Base-by-base conservation (phyloP, 2,329 filamentous ascomycete genomes). In the Claviceps cyperi region DNA sequence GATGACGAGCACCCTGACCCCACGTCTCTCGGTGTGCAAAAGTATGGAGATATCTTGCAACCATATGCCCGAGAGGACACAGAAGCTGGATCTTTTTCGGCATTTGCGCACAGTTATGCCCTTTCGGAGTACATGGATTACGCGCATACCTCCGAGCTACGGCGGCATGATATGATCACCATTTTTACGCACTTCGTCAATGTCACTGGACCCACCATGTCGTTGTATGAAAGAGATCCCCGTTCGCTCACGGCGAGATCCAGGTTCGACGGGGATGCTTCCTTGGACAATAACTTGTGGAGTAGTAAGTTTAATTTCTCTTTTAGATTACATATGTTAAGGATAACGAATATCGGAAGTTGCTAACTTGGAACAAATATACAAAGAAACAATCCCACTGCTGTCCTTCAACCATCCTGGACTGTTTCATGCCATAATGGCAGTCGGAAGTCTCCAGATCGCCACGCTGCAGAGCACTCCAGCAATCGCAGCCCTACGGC, bases 121-220 rank as follows among this genome's bases (percentile, higher is more conserved):
- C 70, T 89, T 44, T 74, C 80, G 14, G 80, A 76, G 2, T 89
- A 90, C 57, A 73, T 75, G 40, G 83, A 84, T 5, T 78, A 79
- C 1, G 75, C 79, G 4, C 68, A 74, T 21, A 78, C 78, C 35
- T 83, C 83, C 39, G 90, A 92, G 35, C 69, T 96, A 28, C 86
- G 82, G 57, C 88, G 96, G 55, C 77, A 80, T 2, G 82, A 84
- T 55, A 91, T 87, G 11, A 83, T 87, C 14, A 77, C 83, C 32
- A 81, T 95, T 6, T 97, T 97, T 63, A 84, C 84, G 64, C 89
- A 97, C 65, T 97, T 96, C 63, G 81, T 97, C 45, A 84, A 88
- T 57, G 84, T 92, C 6, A 94, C 89, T 2, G 90, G 84, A 0
- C 86, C 89, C 1, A 85, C 80, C 56, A 78, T 97, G 61, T 94